Evolutionary conservation across 768 basidiomycete genomes (phyloP).

Genomic region (Melanogaster broomeanus): DNA sequence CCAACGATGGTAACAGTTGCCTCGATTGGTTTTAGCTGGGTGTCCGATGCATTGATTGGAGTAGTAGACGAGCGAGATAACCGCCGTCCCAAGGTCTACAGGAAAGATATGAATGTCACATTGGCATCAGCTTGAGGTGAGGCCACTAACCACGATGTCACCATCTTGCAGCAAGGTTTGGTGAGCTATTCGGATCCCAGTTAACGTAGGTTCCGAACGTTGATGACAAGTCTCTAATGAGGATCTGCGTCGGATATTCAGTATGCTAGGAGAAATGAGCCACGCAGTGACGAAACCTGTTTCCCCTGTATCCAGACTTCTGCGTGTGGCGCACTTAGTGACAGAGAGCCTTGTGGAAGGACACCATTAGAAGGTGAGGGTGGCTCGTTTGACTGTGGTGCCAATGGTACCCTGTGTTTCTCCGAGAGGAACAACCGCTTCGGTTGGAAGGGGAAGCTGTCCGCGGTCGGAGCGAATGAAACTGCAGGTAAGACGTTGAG

Average conservation of each 20-base stretch:
- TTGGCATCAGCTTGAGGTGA: not conserved
- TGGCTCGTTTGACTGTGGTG: constrained; percentile 28
- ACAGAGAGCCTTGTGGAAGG: constrained; percentile 41
- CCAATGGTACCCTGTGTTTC: constrained; percentile 34
- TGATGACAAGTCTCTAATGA: constrained; percentile 48
- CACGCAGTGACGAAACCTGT: constrained; percentile 33
- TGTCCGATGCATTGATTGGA: constrained; percentile 40
- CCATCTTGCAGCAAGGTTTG: constrained; percentile 40
- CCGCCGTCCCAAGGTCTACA: constrained; percentile 42
- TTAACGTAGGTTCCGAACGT: constrained; percentile 53
- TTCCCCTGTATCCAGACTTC: constrained; percentile 48
- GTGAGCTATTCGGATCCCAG: constrained; percentile 39
- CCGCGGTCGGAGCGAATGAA: constrained; percentile 34
- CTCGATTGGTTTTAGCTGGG: constrained; percentile 48
- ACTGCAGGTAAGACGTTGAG: constrained; percentile 31
- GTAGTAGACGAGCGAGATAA: constrained; percentile 42
- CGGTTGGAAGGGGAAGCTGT: constrained; percentile 39
- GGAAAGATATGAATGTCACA: constrained; percentile 8
- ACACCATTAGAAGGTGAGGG: constrained; percentile 39
- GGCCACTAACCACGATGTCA: constrained; percentile 44
- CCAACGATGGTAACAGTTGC: constrained; percentile 41
- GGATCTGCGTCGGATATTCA: constrained; percentile 35
- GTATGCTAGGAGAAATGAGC: not conserved
- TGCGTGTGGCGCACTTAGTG: constrained; percentile 45
- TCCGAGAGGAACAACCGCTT: constrained; percentile 38